These are phyloP conservation scores for Tetrastigma voinierianum DNA, from an alignment of 164 flowering plant species.

Conservation along the genomic window DNA sequence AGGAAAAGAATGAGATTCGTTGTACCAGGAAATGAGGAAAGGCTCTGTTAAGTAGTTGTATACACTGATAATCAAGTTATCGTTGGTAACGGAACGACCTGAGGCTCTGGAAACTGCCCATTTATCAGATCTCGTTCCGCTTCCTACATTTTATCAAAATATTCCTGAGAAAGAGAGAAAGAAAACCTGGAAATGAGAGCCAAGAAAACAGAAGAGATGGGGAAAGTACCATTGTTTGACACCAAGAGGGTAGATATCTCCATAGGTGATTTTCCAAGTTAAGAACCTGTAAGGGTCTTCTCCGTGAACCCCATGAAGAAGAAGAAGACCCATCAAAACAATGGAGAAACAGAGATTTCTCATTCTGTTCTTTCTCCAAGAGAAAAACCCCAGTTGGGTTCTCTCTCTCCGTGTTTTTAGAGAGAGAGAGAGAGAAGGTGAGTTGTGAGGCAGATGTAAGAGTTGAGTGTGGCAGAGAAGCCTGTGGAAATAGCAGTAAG, in stretches of 20 bases:
- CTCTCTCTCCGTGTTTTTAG: no score
- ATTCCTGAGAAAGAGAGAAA: background rate
- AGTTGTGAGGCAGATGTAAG: no score
- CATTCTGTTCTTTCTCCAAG: slow-evolving; percentile 14
- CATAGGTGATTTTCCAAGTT: slow-evolving; percentile 67
- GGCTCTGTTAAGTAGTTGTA: slow-evolving; percentile 81
- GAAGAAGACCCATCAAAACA: slow-evolving; percentile 16
- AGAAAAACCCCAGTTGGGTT: no score
- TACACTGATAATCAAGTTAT: slow-evolving; percentile 86
- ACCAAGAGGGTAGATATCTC: slow-evolving; percentile 64
- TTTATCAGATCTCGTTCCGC: slow-evolving; percentile 86
- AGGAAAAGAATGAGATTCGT: no score
- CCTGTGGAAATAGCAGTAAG: no score
- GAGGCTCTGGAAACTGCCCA: slow-evolving; percentile 98
- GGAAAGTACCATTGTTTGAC: slow-evolving; percentile 54
- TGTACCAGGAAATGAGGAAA: slow-evolving; percentile 90
- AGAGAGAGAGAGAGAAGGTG: no score
- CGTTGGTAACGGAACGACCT: slow-evolving; percentile 84
- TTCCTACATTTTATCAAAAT: background rate
- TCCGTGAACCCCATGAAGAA: slow-evolving; percentile 31
- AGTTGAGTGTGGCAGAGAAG: no score
- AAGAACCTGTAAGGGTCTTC: slow-evolving; percentile 64
- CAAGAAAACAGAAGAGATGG: slow-evolving; percentile 1
- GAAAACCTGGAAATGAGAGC: background rate
- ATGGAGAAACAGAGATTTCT: slow-evolving; percentile 11